Evolutionary conservation across 192 early-diverging fungal genomes (phyloP), one percentile per base, ranked within the genome.

Genomic region (Globomyces pollinis-pini): DNA sequence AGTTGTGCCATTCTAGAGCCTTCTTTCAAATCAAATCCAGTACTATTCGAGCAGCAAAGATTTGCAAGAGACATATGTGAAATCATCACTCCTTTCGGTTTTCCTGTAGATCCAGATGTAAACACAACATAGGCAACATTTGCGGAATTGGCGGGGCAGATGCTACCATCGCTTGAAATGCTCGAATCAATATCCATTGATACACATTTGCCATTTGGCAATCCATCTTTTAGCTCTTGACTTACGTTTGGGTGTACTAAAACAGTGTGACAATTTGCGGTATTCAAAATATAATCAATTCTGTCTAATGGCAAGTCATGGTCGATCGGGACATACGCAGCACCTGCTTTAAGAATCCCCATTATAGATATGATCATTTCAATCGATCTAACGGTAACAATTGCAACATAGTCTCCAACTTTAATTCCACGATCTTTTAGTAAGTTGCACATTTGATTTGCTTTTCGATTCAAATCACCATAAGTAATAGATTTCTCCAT

Each of bases 41-140:
- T 18, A 11, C 20, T 42, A 18, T 42, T 16, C 15, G 39, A 16
- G 15, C 20, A 18, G 3, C 15, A 16, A 32, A 51, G 51, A 29
- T 71, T 59, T 32, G 41, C 31, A 11, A 73, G 43, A 24, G 60
- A 59, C 12, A 30, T 26, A 34, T 74, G 72, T 12, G 6, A n/a
- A 15, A 69, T 49, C 24, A 67, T 16, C 13, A 69, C 69, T 0
- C 70, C 72, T 44, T 74, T 74, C 36, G 72, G 72, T 21, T 31
- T 70, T 5, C 72, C 72, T 8, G 72, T 74, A 6, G 70, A 76
- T 18, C 72, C 44, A 26, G 65, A 69, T 23, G 72, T 74, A 58
- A 66, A 74, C 21, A 73, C 20, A 12, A 74, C 49, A 39, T 61
- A 61, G 4, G 60, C 60, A 12, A 31, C 29, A 54, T 54, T 31